A percentile compares a stretch with the other conserved stretches of the same genome.
These are phyloP conservation scores for Yarrowia keelungensis DNA, from an alignment of 805 yeast species.

Conservation along the genomic window DNA sequence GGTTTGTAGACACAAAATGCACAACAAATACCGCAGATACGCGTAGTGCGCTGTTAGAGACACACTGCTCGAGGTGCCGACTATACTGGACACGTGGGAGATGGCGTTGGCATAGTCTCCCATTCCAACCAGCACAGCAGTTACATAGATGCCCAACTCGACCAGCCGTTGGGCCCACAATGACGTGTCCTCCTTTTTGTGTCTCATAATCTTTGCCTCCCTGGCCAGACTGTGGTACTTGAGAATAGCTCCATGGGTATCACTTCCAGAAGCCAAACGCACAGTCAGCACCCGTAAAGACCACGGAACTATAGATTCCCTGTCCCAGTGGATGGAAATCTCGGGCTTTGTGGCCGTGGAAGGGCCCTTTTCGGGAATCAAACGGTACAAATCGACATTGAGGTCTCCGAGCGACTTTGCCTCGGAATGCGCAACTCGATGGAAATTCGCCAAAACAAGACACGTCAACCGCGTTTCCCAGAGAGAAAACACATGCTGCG, in stretches of 20 bases:
- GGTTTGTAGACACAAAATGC: slow-evolving; percentile 18
- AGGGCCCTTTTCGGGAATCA: slow-evolving; percentile 41
- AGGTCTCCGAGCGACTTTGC: slow-evolving; percentile 46
- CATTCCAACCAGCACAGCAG: slow-evolving; percentile 49
- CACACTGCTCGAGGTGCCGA: not conserved
- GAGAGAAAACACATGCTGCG: slow-evolving; percentile 43
- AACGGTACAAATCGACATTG: slow-evolving; percentile 43
- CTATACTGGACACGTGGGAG: slow-evolving; percentile 1
- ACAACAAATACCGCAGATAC: slow-evolving; percentile 14
- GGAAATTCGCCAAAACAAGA: slow-evolving; percentile 46
- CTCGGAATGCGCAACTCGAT: slow-evolving; percentile 49
- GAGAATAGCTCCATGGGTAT: slow-evolving; percentile 49
- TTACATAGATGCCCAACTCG: slow-evolving; percentile 48
- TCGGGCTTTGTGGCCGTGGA: slow-evolving; percentile 8
- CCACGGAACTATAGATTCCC: slow-evolving; percentile 47
- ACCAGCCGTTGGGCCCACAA: slow-evolving; percentile 45
- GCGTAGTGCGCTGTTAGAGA: not conserved
- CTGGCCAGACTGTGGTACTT: slow-evolving; percentile 49
- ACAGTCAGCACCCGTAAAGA: slow-evolving; percentile 48
- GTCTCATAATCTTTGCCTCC: slow-evolving; percentile 48
- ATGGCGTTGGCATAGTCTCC: slow-evolving; percentile 49
- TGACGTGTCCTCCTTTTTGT: slow-evolving; percentile 24
- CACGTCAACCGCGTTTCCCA: slow-evolving; percentile 48
- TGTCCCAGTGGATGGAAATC: slow-evolving; percentile 35
- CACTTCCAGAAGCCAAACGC: slow-evolving; percentile 49